phyloP scores from a whole-genome alignment of 495 filamentous ascomycete species.

The Neurospora hispaniola region DNA sequence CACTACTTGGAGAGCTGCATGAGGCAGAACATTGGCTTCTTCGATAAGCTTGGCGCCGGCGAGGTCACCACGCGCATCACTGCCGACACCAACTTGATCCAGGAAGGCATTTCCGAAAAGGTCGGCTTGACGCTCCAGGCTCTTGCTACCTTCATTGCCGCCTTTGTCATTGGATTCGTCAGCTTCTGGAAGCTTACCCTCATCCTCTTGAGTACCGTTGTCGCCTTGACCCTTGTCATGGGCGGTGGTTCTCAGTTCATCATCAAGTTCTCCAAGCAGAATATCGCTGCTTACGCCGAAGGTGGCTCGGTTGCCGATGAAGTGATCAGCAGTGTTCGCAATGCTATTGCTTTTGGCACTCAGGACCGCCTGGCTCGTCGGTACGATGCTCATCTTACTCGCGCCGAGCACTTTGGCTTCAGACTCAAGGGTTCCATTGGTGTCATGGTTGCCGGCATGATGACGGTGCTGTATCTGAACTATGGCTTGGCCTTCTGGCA shows the following conservation, averaged over 20 bases:
- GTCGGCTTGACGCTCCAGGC: constrained; percentile 65
- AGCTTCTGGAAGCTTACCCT: constrained; percentile 78
- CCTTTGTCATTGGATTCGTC: constrained; percentile 81
- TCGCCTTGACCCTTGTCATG: constrained; percentile 66
- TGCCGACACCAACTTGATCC: constrained; percentile 78
- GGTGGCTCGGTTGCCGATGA: constrained; percentile 90
- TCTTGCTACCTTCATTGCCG: constrained; percentile 68
- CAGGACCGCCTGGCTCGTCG: constrained; percentile 78
- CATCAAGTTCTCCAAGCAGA: constrained; percentile 65
- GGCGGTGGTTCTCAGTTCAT: constrained; percentile 62
- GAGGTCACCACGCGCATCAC: constrained; percentile 92
- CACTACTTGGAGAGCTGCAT: constrained; percentile 75
- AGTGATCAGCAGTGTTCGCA: constrained; percentile 86
- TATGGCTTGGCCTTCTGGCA: constrained; percentile 95
- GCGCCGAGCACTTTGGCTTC: constrained; percentile 67
- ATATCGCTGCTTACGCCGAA: constrained; percentile 65
- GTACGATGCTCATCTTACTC: constrained; percentile 64
- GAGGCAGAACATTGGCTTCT: constrained; percentile 85
- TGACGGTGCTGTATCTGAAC: constrained; percentile 73
- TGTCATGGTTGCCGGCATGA: constrained; percentile 72
- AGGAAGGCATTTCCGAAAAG: constrained; percentile 84
- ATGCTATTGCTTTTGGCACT: constrained; percentile 86
- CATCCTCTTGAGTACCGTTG: constrained; percentile 67
- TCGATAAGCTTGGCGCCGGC: constrained; percentile 82
- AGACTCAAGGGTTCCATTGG: constrained; percentile 60